Percentiles rank a stretch among this genome's conserved stretches.
phyloP scores from a whole-genome alignment of 345 rosid species.

The Gossypioides kirkii region DNA sequence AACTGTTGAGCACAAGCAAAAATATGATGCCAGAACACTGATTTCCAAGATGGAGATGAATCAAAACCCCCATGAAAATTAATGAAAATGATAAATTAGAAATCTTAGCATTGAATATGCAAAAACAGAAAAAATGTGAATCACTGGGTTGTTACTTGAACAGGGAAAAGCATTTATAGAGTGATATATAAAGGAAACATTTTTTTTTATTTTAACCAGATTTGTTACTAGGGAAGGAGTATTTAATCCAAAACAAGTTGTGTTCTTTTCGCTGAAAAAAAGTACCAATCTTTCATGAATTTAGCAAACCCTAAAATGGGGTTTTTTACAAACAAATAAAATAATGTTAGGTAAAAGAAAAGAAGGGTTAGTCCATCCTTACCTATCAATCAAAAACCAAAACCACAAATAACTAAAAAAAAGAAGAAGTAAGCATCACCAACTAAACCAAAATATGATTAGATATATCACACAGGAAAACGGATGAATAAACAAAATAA shows the following conservation, averaged over 20 bases:
- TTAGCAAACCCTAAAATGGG: conserved; percentile 16
- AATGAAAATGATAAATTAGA: not conserved
- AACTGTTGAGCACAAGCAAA: not conserved
- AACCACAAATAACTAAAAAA: conserved; percentile 28
- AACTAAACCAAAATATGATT: conserved; percentile 22
- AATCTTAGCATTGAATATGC: not conserved
- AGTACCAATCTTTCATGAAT: conserved; percentile 9
- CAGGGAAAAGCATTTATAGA: conserved; percentile 8
- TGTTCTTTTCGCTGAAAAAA: conserved; percentile 18
- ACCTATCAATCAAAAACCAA: conserved; percentile 39
- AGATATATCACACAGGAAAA: conserved; percentile 23
- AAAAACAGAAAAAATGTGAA: conserved; percentile 17
- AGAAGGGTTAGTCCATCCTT: conserved; percentile 28
- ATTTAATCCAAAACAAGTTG: conserved; percentile 15
- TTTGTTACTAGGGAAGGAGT: not conserved
- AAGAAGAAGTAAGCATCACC: conserved; percentile 17
- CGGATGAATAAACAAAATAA: conserved; percentile 17
- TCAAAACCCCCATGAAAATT: not conserved
- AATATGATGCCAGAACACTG: not conserved
- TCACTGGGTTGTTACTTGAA: conserved; percentile 16
- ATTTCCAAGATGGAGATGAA: not conserved
- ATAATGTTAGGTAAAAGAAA: conserved; percentile 28
- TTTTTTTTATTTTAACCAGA: conserved; percentile 20
- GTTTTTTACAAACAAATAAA: conserved; percentile 13
- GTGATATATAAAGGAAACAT: not conserved